Evolutionary conservation across 305 asterid species (phyloP).

Genomic region (Fraxinus velutina): DNA sequence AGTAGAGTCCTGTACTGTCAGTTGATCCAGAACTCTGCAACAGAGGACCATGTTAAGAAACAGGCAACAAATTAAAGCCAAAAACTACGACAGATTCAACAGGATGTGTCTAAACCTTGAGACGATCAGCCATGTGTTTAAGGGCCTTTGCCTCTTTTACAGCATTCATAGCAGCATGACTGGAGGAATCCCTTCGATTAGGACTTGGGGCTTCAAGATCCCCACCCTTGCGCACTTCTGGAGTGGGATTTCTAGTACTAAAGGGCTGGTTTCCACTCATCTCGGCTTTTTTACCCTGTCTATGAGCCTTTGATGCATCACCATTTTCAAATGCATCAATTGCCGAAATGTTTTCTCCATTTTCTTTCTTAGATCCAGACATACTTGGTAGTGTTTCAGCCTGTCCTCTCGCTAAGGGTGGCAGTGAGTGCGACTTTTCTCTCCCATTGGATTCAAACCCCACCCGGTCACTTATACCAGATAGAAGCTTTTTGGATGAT

Average conservation of each 20-base stretch:
- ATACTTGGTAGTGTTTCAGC: slow-evolving; percentile 42
- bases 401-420: slow-evolving; percentile 61
- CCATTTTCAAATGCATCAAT: slow-evolving; percentile 39
- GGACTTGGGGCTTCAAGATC: slow-evolving; percentile 78
- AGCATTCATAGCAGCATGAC: slow-evolving; percentile 76
- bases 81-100: slow-evolving; percentile 15
- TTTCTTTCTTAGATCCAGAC: slow-evolving; percentile 57
- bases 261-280: slow-evolving; percentile 32
- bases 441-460: slow-evolving; percentile 41
- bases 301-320: slow-evolving; percentile 35
- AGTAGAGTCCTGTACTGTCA: slow-evolving; percentile 71
- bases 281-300: slow-evolving; percentile 41
- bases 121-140: slow-evolving; percentile 93
- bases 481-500: slow-evolving; percentile 37
- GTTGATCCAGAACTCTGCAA: slow-evolving; percentile 73
- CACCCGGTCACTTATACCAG: slow-evolving; percentile 25
- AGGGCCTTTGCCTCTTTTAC: slow-evolving; percentile 93
- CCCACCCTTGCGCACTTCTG: slow-evolving; percentile 50
- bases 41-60: slow-evolving; percentile 26
- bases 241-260: slow-evolving; percentile 39
- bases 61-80: slow-evolving; percentile 14
- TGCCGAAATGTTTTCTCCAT: slow-evolving; percentile 33
- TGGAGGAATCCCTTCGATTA: slow-evolving; percentile 72
- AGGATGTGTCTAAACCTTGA: slow-evolving; percentile 45
- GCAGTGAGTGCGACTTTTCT: slow-evolving; percentile 62